Base-by-base conservation (phyloP, 768 basidiomycete genomes). In the Suillus hirtellus region DNA sequence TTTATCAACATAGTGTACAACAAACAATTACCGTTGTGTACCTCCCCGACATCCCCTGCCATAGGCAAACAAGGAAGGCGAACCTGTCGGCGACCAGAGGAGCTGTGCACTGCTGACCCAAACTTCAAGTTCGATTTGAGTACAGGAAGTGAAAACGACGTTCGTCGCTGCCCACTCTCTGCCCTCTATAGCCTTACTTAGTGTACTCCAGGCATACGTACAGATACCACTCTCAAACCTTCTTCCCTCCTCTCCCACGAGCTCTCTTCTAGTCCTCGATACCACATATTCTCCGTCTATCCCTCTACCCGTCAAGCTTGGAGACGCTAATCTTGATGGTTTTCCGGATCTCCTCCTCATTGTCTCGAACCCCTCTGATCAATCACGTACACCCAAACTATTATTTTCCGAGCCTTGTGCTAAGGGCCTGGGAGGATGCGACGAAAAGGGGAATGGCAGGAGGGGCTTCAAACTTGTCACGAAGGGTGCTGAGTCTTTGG, bases 1-100 rank as follows among this genome's bases (percentile, higher is more conserved):
- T 79, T 79, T 58, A 84, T 99, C 75, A 96, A 96, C 71, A 90
- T 99, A 62, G 96, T 89, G 4, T 98, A 93, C 77, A 99, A 99
- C 74, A 82, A 89, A 66, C 97, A 99, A 73, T 84, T 95, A 34
- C 86, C 88, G 0, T 82, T 96, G 0, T 99, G 97, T 73, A 72
- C 84, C 1, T 82, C 83, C 0, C 73, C 86, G 1, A 82, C 85
- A 0, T 79, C 84, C 15, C 78, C 80, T 12, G 80, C 79, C 8
- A 64, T 80, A 4, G 70, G 75, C 42, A 82, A 80, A 67, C 80
- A 85, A 67, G 84, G 83, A 19, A 76, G 79, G 14, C 79, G 79
- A 59, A 76, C 82, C 19, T 98, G 96, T 70, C 81, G 96, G 60
- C 82, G 83, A 4, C 93, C 91, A 8, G 85, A 89, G 19, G 80